A percentile compares a stretch with the other conserved stretches of the same genome.
phyloP scores from a whole-genome alignment of 2,329 filamentous ascomycete species.

The Aspergillus unguis region DNA sequence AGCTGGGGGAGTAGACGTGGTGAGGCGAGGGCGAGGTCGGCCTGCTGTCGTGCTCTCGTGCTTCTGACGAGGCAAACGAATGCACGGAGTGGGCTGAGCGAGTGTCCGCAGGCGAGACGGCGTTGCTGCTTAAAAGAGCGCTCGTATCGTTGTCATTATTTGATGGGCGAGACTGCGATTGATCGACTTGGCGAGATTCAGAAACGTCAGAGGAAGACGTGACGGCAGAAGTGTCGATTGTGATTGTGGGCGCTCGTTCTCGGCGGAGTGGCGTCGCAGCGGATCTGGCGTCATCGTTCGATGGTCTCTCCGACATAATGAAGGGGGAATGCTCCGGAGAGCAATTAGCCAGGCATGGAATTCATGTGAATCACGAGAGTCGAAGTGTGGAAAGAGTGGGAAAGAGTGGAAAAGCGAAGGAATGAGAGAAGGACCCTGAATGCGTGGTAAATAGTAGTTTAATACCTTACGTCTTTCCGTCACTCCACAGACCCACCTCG shows the following conservation, averaged over 20 bases:
- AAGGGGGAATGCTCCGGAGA: constrained; percentile 14
- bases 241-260: constrained; percentile 53
- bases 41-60: constrained; percentile 52
- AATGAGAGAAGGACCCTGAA: constrained; percentile 10
- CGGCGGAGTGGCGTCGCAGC: constrained; percentile 36
- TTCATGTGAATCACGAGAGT: too few species aligned
- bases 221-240: constrained; percentile 56
- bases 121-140: constrained; percentile 28
- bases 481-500: not conserved
- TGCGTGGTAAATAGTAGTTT: not conserved
- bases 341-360: constrained; percentile 2
- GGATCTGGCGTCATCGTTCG: constrained; percentile 25
- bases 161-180: constrained; percentile 36
- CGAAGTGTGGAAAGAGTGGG: constrained; percentile 11
- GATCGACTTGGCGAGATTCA: constrained; percentile 33
- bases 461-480: not conserved
- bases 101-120: constrained; percentile 48
- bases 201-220: constrained; percentile 35
- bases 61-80: constrained; percentile 57
- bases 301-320: constrained; percentile 29
- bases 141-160: constrained; percentile 31
- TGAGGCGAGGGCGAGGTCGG: constrained; percentile 66
- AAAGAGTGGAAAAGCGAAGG: constrained; percentile 4
- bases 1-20: constrained; percentile 62
- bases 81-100: constrained; percentile 53